Base-by-base conservation (phyloP, 768 basidiomycete genomes). In the Auriscalpium orientale region DNA sequence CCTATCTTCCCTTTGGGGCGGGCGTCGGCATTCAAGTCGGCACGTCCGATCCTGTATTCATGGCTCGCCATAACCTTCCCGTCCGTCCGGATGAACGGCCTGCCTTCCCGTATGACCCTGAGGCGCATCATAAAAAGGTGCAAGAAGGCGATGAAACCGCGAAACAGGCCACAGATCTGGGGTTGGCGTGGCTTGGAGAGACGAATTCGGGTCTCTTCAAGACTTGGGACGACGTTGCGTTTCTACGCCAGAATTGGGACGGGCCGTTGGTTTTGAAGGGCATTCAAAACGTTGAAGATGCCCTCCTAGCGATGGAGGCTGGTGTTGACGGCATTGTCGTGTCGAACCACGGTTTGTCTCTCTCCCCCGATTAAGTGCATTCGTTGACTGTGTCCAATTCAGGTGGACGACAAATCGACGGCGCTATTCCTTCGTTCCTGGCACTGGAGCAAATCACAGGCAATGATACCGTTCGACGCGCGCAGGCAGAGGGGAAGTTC, bases 371-470 rank as follows among this genome's bases (percentile, higher is more conserved):
- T 36, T 16, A 5, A 7, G 20, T 37, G 3, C 28, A 10, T 51
- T 36, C 10, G 7, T 8, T 11, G 9, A 10, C 7, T 13, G 36
- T 9, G 2, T 9, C 13, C 6, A 16, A 16, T 49, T 1, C 49
- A 87, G 86, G 87, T 35, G 86, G 85, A 5, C 78, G 87, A 20
- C 86, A 89, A 65, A 72, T 89, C 7, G 91, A 95, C 66, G 90
- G 91, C 4, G 85, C 84, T 3, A 80, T 91, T 20, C 79, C 84
- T 0, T 83, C 90, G 1, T 71, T 92, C 13, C 81, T 81, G 59
- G 86, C 88, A 8, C 79, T 92, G 13, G 83, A 84, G 56, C 72
- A 71, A 46, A 85, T 92, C 62, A 82, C 79, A 71, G 74, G 78
- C 49, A 90, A 87, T 0, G 68, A 76, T 20, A 79, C 78, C 54